phyloP scores from a whole-genome alignment of 768 basidiomycete species.

The Rhodotorula kratochvilovae region DNA sequence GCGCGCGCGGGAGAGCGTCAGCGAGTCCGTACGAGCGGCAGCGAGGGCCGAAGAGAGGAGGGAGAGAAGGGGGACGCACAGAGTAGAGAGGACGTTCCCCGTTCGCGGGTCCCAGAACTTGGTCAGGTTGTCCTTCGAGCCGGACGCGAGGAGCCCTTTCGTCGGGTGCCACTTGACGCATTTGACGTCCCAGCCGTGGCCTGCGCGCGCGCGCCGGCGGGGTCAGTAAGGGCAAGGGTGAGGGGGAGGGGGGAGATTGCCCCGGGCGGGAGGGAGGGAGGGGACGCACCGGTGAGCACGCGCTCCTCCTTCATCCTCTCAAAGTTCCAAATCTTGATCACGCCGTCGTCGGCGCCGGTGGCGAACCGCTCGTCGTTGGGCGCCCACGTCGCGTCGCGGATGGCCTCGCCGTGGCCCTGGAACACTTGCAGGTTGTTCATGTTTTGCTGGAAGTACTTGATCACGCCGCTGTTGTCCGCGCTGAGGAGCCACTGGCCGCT shows the following conservation, averaged over 20 bases:
- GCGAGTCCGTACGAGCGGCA: background rate
- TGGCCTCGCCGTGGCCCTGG: conserved; percentile 88
- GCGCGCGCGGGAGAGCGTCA: too few species aligned
- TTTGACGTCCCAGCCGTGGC: conserved; percentile 99
- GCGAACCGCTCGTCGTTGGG: conserved; percentile 88
- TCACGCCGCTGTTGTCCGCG: conserved; percentile 84
- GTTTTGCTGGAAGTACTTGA: conserved; percentile 98
- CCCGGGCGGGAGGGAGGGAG: background rate
- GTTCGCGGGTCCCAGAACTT: conserved; percentile 99
- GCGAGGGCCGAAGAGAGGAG: background rate
- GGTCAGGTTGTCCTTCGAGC: conserved; percentile 95
- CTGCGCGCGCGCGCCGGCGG: too few species aligned
- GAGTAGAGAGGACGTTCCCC: conserved; percentile 78
- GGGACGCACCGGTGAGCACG: conserved; percentile 64
- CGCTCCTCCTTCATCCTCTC: conserved; percentile 84
- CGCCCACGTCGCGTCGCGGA: conserved; percentile 84
- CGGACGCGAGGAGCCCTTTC: conserved; percentile 88
- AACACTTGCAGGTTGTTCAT: conserved; percentile 97
- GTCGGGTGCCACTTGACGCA: conserved; percentile 98
- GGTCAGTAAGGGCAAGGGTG: too few species aligned
- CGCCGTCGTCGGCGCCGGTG: conserved; percentile 91
- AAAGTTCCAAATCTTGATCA: conserved; percentile 91
- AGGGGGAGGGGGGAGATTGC: background rate
- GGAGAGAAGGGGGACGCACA: conserved; percentile 55
- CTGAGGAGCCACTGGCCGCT: conserved; percentile 90